These are phyloP conservation scores for Pyrenochaeta sp. DNA, from an alignment of 2,329 filamentous ascomycete species.

Conservation along the genomic window DNA sequence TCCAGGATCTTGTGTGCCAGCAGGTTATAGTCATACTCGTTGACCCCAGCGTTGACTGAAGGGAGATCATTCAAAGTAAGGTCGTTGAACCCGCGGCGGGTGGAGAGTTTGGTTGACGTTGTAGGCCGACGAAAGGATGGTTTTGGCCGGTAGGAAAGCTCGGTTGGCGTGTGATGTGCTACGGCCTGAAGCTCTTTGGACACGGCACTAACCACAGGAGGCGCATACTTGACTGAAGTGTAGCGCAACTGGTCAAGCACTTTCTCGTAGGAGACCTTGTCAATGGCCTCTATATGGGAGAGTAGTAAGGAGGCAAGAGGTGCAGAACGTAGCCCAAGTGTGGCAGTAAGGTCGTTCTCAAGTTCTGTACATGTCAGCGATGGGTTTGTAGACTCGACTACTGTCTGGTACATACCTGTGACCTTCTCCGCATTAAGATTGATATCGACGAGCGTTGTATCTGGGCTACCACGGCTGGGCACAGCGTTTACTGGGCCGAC, in stretches of 20 bases:
- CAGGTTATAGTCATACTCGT: constrained; percentile 1
- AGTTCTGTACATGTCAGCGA: background rate
- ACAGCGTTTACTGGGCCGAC: background rate
- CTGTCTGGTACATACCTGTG: background rate
- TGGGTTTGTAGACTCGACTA: background rate
- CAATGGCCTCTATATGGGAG: background rate
- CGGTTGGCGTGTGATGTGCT: background rate
- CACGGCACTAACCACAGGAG: background rate
- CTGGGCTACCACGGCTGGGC: background rate
- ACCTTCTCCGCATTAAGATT: background rate
- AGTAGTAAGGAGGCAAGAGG: background rate
- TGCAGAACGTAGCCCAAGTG: background rate
- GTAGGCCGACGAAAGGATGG: background rate
- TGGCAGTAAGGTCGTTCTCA: background rate
- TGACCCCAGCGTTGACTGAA: constrained; percentile 51
- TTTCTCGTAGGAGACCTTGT: background rate
- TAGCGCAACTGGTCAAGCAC: background rate
- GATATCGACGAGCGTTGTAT: background rate
- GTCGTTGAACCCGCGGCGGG: background rate
- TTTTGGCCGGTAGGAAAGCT: background rate
- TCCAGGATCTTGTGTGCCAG: background rate
- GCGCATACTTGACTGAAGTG: background rate
- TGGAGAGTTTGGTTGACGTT: background rate
- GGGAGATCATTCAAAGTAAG: constrained; percentile 58
- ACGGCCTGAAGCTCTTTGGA: background rate